Base-by-base conservation (phyloP, 2,329 filamentous ascomycete species). In the Dothistroma septosporum region DNA sequence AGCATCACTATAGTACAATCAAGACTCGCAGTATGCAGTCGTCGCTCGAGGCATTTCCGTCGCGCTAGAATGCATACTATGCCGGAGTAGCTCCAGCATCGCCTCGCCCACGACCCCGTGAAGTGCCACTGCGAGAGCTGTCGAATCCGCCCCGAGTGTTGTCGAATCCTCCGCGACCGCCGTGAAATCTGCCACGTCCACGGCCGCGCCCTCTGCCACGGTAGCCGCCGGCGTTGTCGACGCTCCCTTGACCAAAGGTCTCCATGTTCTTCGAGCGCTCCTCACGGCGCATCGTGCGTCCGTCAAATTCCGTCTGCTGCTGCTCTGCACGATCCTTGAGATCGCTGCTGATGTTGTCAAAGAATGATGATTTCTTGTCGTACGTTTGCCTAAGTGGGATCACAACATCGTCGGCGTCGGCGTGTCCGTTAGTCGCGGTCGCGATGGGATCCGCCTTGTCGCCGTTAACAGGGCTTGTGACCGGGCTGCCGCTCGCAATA, bases 341-440 rank as follows among this genome's bases (percentile, higher is more conserved):
- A 74, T 99, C 94, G 67, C 91, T 96, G 0, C 91, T 96, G 66
- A 99, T 97, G 76, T 99, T 97, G 77, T 99, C 94, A 73, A 99
- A 99, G 82, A 99, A 99, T 1, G 91, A 96, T 3, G 80, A 86
- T 5, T 87, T 83, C 77, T 92, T 96, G 80, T 97, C 93, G 78
- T 99, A 99, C 0, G 76, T 71, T 58, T 68, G 66, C 9, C 64
- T 60, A 7, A 80, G 81, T 12, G 79, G 77, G 14, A 80, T 76
- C 1, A 81, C 76, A 14, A 76, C 73, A 1, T 81, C 75, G 41
- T 80, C 59, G 24, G 63, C 64, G 19, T 58, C 63, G 0, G 58
- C 53, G 50, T 68, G 66, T 19, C 69, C 69, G 49, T 72, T 60
- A 67, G 64, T 58, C 44, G 79, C 61, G 12, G 60, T 59, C 11